Conservation (phyloP, 2,329 filamentous ascomycete species). For the Nemania serpens region DNA sequence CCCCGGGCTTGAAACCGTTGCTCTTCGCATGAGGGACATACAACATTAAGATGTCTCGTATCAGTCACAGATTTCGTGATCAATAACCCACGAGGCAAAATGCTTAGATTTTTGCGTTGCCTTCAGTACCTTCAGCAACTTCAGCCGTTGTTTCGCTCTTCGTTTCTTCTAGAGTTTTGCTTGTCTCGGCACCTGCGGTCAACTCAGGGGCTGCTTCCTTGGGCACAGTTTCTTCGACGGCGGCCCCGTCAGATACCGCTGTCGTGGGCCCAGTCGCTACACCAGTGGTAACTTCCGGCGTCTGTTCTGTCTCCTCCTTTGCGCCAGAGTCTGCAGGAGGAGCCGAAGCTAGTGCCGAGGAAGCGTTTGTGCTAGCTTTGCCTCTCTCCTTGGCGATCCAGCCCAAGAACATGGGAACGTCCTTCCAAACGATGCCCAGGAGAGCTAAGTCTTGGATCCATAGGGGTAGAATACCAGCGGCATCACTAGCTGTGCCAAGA, state of each 20-base stretch:
- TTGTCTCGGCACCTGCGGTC: not conserved
- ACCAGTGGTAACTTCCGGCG: constrained; percentile 23
- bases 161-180: constrained; percentile 3
- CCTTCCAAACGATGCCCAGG: constrained; percentile 68
- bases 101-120: not conserved
- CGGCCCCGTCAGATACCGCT: constrained; percentile 12
- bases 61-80: not conserved
- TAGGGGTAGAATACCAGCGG: constrained; percentile 67
- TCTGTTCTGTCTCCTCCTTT: constrained; percentile 8
- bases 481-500: constrained; percentile 78
- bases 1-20: not conserved
- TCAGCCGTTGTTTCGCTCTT: constrained; percentile 1
- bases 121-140: not conserved
- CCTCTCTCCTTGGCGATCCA: constrained; percentile 60
- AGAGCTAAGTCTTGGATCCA: constrained; percentile 69
- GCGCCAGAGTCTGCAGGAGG: constrained; percentile 2
- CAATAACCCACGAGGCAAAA: not conserved
- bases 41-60: not conserved
- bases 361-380: constrained; percentile 21
- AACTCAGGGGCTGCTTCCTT: not conserved
- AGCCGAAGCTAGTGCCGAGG: constrained; percentile 4
- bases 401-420: constrained; percentile 69
- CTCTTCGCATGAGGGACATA: not conserved
- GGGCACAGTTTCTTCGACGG: constrained; percentile 5
- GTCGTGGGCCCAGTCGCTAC: constrained; percentile 14